These are phyloP conservation scores for Gossypium gossypioides DNA, from an alignment of 441 rosid species.

Conservation along the genomic window DNA sequence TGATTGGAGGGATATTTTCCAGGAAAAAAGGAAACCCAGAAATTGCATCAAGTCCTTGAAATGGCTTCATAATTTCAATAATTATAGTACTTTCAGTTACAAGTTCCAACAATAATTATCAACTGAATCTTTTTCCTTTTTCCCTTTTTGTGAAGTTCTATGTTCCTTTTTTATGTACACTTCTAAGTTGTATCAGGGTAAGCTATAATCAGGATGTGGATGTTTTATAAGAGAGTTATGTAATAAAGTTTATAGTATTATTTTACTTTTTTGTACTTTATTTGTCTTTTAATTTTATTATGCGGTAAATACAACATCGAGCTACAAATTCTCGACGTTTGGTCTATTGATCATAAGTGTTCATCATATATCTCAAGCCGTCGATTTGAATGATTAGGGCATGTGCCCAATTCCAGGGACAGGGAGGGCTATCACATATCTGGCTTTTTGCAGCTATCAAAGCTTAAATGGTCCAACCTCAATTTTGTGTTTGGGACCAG, in stretches of 20 bases:
- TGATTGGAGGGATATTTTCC: constrained; percentile 65
- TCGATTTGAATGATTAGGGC: not conserved
- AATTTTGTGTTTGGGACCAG: not conserved
- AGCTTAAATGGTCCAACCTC: not conserved
- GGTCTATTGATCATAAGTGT: too few species aligned
- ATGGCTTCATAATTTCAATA: not conserved
- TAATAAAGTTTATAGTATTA: constrained; percentile 7
- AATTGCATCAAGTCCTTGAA: constrained; percentile 9
- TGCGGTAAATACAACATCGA: not conserved
- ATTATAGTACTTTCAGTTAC: not conserved
- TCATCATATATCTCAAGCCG: too few species aligned
- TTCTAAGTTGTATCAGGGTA: not conserved
- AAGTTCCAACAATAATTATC: constrained; percentile 1
- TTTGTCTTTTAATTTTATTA: not conserved
- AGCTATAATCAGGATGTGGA: constrained; percentile 7
- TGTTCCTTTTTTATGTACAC: not conserved
- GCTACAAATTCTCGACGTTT: too few species aligned
- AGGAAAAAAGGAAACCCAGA: constrained; percentile 43
- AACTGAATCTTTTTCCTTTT: not conserved
- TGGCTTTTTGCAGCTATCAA: not conserved
- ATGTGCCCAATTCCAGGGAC: not conserved
- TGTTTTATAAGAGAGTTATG: constrained; percentile 6
- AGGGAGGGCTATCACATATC: not conserved
- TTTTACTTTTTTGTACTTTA: not conserved
- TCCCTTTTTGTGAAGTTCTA: not conserved